Base-by-base conservation (phyloP, 2,329 filamentous ascomycete species). In the Aureobasidium sp. region DNA sequence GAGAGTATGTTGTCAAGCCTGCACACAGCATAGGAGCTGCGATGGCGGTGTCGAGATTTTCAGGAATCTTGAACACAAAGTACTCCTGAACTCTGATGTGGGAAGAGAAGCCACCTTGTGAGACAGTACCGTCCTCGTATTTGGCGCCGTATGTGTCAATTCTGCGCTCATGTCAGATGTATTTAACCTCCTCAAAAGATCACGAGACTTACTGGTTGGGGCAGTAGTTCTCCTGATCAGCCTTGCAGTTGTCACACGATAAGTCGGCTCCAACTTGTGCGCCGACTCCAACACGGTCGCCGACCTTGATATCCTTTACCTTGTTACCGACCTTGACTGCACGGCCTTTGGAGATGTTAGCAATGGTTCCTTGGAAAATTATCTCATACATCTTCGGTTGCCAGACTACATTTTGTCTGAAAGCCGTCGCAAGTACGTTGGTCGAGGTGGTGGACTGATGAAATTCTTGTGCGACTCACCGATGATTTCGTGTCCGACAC, bases 1-100 rank as follows among this genome's bases (percentile, higher is more conserved):
- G 89, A 5, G 82, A 82, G 70, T 82, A 93, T 0, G 86, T 82
- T 0, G 89, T 93, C 58, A 92, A 79, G 1, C 90, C 89, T 1
- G 85, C 89, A 70, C 89, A 92, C 29, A 92, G 79, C 77, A 92
- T 84, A 1, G 89, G 88, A 1, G 88, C 82, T 2, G 81, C 82
- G 62, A 79, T 75, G 15, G 76, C 77, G 20, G 76, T 78, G 2
- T 73, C 68, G 25, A 85, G 62, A 0, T 64, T 70, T 11, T 79
- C 76, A 0, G 83, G 83, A 61, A 85, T 83, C 67, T 74, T 77
- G 67, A 84, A 74, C 1, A 78, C 79, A 64, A 89, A 91, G 66
- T 82, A 79, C 11, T 75, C 77, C 0, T 80, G 79, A 0, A 79
- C 80, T 17, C 84, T 78, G 69, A 78, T 79, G 64, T 81, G 77